A percentile compares a stretch with the other conserved stretches of the same genome.
These are phyloP conservation scores for Lathyrus oleraceus DNA, from an alignment of 306 rosid species.

Conservation along the genomic window DNA sequence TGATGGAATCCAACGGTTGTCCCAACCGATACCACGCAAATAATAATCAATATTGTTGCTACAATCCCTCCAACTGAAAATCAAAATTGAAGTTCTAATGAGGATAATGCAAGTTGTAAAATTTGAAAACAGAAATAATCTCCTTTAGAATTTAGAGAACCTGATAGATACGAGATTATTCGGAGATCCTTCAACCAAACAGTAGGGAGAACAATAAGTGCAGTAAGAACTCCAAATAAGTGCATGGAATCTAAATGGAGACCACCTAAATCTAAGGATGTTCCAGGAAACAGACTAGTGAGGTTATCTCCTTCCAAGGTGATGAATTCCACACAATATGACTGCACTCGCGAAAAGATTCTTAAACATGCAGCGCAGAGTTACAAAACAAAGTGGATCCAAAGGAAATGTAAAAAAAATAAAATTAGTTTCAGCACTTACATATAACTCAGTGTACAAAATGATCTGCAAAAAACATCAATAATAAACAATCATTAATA, in stretches of 20 bases:
- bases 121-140: background rate
- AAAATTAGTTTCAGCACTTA: constrained; percentile 43
- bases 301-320: constrained; percentile 90
- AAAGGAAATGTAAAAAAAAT: background rate
- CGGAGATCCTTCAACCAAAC: constrained; percentile 80
- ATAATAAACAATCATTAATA: constrained; percentile 28
- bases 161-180: constrained; percentile 69
- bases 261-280: constrained; percentile 55
- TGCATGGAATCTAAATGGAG: constrained; percentile 62
- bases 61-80: constrained; percentile 71
- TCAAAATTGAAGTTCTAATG: constrained; percentile 25
- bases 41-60: constrained; percentile 57
- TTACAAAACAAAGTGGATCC: background rate
- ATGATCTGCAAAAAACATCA: constrained; percentile 58
- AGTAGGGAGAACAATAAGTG: constrained; percentile 70
- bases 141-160: constrained; percentile 38
- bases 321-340: constrained; percentile 78
- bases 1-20: constrained; percentile 65
- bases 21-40: no score
- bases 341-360: constrained; percentile 44
- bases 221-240: constrained; percentile 65
- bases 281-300: constrained; percentile 63
- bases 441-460: constrained; percentile 76
- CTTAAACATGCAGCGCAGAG: background rate
- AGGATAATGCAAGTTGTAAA: constrained; percentile 8